These are phyloP conservation scores for Nectriaceae sp. DNA, from an alignment of 2,329 filamentous ascomycete genomes.

Conservation along the genomic window DNA sequence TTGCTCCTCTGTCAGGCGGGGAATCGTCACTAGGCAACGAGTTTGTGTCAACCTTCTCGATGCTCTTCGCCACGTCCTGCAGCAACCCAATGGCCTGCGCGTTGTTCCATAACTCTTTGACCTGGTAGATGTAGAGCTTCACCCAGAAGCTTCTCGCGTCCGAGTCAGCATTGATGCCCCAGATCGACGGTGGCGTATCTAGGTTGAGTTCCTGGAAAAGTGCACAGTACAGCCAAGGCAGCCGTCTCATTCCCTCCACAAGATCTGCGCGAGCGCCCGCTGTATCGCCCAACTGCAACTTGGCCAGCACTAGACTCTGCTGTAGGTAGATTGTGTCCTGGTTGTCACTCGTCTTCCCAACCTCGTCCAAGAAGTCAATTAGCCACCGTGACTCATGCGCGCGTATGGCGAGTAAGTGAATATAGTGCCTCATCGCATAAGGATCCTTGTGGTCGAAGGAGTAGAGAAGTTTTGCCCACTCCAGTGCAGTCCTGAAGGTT, in stretches of 20 bases:
- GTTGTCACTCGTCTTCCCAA: constrained; percentile 36
- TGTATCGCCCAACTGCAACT: constrained; percentile 68
- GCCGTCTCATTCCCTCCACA: constrained; percentile 65
- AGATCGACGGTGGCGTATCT: constrained; percentile 76
- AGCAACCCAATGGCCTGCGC: constrained; percentile 70
- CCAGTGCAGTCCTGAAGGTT: constrained; percentile 90
- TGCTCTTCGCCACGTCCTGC: constrained; percentile 64
- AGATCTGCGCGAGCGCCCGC: constrained; percentile 67
- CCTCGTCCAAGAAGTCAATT: constrained; percentile 63
- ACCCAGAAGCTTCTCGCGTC: constrained; percentile 67
- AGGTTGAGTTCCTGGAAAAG: constrained; percentile 81
- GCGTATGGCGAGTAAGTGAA: constrained; percentile 84
- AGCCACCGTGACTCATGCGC: constrained; percentile 77
- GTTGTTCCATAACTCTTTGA: constrained; percentile 86
- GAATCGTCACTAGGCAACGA: constrained; percentile 42
- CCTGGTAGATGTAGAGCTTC: constrained; percentile 73
- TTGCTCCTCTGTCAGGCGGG: constrained; percentile 52
- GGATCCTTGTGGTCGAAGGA: constrained; percentile 77
- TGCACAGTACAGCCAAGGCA: constrained; percentile 83
- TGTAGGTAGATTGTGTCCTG: constrained; percentile 65
- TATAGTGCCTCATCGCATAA: constrained; percentile 77
- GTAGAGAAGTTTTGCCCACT: constrained; percentile 88
- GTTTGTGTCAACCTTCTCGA: constrained; percentile 44
- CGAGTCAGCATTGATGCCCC: constrained; percentile 71
- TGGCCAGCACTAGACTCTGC: constrained; percentile 76